These are phyloP conservation scores for Russula compacta DNA, from an alignment of 768 basidiomycete species.

Conservation along the genomic window DNA sequence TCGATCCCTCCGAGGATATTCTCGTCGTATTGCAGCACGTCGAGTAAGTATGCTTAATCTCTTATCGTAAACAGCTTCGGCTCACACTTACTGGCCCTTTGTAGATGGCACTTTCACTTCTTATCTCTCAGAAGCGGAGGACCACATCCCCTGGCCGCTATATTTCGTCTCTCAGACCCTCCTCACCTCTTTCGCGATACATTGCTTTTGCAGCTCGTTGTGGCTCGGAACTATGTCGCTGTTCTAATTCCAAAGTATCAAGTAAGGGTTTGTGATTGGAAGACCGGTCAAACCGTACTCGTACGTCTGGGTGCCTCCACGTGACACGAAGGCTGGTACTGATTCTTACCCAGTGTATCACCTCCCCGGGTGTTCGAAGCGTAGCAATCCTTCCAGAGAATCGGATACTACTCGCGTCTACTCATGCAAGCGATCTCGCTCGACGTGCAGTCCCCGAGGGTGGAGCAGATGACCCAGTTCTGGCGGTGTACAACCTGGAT, in stretches of 20 bases:
- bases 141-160: slow-evolving; percentile 3
- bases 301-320: not conserved
- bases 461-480: not conserved
- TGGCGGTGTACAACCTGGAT: not conserved
- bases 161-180: not conserved
- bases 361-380: not conserved
- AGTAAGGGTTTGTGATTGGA: slow-evolving; percentile 5
- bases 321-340: not conserved
- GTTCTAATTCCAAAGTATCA: not conserved
- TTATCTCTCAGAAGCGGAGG: slow-evolving; percentile 6
- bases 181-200: not conserved
- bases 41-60: not conserved
- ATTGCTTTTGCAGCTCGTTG: not conserved
- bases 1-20: slow-evolving; percentile 5
- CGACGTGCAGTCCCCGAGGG: not conserved
- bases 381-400: not conserved
- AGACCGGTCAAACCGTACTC: slow-evolving; percentile 1
- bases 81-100: not conserved
- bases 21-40: not conserved
- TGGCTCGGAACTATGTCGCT: not conserved
- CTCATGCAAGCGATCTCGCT: not conserved
- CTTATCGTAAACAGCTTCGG: not conserved
- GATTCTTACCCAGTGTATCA: not conserved
- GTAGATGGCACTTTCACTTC: not conserved
- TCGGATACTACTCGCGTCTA: not conserved